Conservation (phyloP, 345 rosid genomes). For the Geranium rotundifolium region DNA sequence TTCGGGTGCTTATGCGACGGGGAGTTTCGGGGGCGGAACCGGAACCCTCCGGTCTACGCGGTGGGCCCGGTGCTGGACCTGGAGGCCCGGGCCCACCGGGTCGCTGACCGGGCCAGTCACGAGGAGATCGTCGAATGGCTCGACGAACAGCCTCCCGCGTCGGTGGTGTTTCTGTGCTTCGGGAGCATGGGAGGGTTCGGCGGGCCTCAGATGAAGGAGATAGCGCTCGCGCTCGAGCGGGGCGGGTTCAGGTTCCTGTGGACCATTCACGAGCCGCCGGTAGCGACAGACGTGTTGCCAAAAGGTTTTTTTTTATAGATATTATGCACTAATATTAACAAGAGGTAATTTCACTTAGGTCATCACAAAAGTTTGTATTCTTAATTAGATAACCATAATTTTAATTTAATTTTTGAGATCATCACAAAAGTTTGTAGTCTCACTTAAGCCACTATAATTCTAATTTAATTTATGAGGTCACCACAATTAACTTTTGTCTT, state of each 20-base stretch:
- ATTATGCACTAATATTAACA: too few species aligned
- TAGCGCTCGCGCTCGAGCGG: conserved; percentile 30
- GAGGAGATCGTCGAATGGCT: conserved; percentile 33
- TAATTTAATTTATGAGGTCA: too few species aligned
- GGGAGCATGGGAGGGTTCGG: conserved; percentile 17
- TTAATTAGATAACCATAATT: too few species aligned
- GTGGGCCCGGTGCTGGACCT: conserved; percentile 22
- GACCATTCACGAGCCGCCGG: conserved; percentile 8
- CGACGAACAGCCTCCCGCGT: conserved; percentile 30
- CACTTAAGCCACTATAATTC: too few species aligned
- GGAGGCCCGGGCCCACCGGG: conserved; percentile 9
- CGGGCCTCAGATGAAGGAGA: conserved; percentile 27
- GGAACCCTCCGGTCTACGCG: conserved; percentile 25
- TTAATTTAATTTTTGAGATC: too few species aligned
- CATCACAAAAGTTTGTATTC: too few species aligned
- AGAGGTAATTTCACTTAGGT: too few species aligned
- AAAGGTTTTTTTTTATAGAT: neutral
- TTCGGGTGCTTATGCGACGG: conserved; percentile 16
- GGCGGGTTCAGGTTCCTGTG: conserved; percentile 30
- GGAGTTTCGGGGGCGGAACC: neutral
- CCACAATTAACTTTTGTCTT: too few species aligned
- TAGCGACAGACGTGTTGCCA: neutral
- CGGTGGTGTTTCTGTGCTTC: conserved; percentile 39
- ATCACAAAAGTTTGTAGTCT: too few species aligned
- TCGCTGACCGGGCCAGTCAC: conserved; percentile 3